phyloP scores from a whole-genome alignment of 2,329 filamentous ascomycete genomes.

The Cytospora paraplurivora region DNA sequence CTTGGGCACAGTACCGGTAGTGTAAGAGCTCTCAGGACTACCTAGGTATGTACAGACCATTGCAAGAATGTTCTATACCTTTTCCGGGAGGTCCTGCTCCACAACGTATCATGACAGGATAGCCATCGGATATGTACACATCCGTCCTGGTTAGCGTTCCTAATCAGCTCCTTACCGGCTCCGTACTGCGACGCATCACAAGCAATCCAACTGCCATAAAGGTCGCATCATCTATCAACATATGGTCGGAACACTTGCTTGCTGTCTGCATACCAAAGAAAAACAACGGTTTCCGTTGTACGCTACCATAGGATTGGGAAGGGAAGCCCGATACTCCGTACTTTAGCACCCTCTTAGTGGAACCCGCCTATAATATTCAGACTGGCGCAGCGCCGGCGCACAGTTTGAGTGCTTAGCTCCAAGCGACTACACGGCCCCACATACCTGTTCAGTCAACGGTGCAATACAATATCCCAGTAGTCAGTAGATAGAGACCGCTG shows the following conservation, averaged over 20 bases:
- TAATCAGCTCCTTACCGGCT: neutral
- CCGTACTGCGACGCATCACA: too few relatives aligned
- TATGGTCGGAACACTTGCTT: neutral
- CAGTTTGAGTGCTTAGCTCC: neutral
- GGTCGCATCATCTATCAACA: neutral
- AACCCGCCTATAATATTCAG: neutral
- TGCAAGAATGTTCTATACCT: neutral
- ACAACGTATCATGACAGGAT: neutral
- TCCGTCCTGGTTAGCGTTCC: neutral
- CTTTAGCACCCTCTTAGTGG: neutral
- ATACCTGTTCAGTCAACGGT: neutral
- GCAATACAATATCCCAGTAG: neutral
- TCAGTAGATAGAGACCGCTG: neutral
- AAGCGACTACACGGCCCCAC: conserved; percentile 7
- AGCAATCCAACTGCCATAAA: too few relatives aligned
- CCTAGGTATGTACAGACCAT: too few relatives aligned
- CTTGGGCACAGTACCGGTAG: neutral
- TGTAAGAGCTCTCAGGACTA: too few relatives aligned
- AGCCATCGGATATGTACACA: neutral
- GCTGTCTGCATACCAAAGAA: neutral
- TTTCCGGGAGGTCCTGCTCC: neutral
- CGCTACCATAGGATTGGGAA: neutral
- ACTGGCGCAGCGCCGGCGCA: neutral
- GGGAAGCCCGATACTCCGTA: neutral
- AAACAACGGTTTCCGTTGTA: neutral